A percentile compares a stretch with the other conserved stretches of the same genome.
Evolutionary conservation across 768 basidiomycete species (phyloP).

Genomic region (Coprinopsis strossmayeri): DNA sequence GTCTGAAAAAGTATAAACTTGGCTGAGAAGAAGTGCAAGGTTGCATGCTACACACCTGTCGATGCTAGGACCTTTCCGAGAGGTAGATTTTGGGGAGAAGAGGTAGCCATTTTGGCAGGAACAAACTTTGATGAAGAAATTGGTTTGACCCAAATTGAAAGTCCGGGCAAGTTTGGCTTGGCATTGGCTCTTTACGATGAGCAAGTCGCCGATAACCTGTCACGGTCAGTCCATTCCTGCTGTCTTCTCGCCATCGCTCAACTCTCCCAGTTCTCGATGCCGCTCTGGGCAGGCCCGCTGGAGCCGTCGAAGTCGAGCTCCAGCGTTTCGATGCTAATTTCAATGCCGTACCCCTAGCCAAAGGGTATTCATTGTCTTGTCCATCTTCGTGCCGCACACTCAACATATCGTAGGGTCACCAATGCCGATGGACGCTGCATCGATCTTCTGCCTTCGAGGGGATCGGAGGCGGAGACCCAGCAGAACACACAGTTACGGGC

Average conservation of each 20-base stretch:
- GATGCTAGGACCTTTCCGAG: conserved; percentile 90
- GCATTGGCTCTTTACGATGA: conserved; percentile 20
- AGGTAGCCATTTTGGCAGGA: conserved; percentile 7
- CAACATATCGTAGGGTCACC: conserved; percentile 45
- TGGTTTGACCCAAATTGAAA: conserved; percentile 17
- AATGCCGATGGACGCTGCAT: conserved; percentile 80
- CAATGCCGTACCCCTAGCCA: conserved; percentile 41
- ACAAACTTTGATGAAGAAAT: conserved; percentile 4
- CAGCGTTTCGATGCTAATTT: conserved; percentile 38
- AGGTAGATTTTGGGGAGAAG: conserved; percentile 36
- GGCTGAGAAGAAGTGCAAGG: conserved; percentile 2
- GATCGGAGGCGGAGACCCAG: conserved; percentile 36
- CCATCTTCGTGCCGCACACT: not conserved
- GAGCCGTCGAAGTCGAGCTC: conserved; percentile 58
- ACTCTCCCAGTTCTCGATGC: conserved; percentile 70
- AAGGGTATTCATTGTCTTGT: conserved; percentile 39
- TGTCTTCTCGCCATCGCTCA: not conserved
- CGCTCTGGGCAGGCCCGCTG: conserved; percentile 75
- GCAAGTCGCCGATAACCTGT: conserved; percentile 84
- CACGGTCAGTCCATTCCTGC: conserved; percentile 51
- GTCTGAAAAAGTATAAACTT: conserved; percentile 33
- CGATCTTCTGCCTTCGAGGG: conserved; percentile 56
- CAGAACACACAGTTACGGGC: conserved; percentile 40
- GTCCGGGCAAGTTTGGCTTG: conserved; percentile 15
- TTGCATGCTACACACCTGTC: conserved; percentile 50